phyloP scores from a whole-genome alignment of 768 basidiomycete species.

The Steccherinum ochraceum region DNA sequence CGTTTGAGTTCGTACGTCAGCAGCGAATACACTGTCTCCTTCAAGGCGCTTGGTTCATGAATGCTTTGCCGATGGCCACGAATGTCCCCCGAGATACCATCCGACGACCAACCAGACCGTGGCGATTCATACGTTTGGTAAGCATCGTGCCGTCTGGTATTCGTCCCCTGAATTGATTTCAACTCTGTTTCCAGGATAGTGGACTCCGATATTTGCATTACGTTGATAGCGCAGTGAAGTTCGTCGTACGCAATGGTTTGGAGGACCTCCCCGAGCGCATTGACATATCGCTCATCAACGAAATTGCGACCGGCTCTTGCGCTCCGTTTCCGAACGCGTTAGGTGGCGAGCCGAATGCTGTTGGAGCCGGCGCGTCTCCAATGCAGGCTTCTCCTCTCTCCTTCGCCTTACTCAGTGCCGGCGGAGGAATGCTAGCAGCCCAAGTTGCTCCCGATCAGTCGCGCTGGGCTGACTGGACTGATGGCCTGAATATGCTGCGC shows the following conservation, averaged over 20 bases:
- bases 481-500: slow-evolving; percentile 84
- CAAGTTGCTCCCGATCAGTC: slow-evolving; percentile 70
- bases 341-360: slow-evolving; percentile 34
- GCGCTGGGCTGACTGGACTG: slow-evolving; percentile 91
- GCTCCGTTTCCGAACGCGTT: slow-evolving; percentile 55
- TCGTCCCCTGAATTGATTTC: too few relatives aligned
- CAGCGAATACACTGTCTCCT: slow-evolving; percentile 85
- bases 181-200: slow-evolving; percentile 49
- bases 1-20: slow-evolving; percentile 82
- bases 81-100: slow-evolving; percentile 41
- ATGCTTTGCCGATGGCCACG: slow-evolving; percentile 48
- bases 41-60: slow-evolving; percentile 91
- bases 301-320: slow-evolving; percentile 73
- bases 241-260: slow-evolving; percentile 69
- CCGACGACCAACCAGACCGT: slow-evolving; percentile 58
- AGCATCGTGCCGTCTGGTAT: slow-evolving; percentile 14
- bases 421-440: slow-evolving; percentile 70
- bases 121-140: slow-evolving; percentile 87
- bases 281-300: slow-evolving; percentile 73
- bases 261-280: slow-evolving; percentile 87
- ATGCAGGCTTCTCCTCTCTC: slow-evolving; percentile 60
- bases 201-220: slow-evolving; percentile 79
- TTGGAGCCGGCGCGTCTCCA: slow-evolving; percentile 51
- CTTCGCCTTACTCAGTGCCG: slow-evolving; percentile 67
- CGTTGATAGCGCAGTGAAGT: slow-evolving; percentile 75